These are phyloP conservation scores for Ophiocordyceps sinensis DNA, from an alignment of 2,329 filamentous ascomycete genomes.

Conservation along the genomic window DNA sequence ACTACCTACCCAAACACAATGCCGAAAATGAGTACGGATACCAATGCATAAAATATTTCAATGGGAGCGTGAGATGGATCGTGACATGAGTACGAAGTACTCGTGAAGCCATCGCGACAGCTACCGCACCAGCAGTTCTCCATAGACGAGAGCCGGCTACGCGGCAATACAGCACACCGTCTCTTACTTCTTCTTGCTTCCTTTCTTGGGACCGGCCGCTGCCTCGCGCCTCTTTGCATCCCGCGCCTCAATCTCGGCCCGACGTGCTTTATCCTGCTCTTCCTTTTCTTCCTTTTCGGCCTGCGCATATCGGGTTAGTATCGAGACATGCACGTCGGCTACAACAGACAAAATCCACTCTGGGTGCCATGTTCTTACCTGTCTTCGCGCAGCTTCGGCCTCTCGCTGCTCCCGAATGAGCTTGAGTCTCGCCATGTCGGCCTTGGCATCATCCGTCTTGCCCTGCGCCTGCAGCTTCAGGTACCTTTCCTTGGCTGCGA, in stretches of 20 bases:
- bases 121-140: not conserved
- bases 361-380: slow-evolving; percentile 34
- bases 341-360: not conserved
- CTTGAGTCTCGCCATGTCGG: slow-evolving; percentile 71
- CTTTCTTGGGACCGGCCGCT: slow-evolving; percentile 34
- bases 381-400: slow-evolving; percentile 67
- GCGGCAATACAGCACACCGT: not conserved
- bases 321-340: not conserved
- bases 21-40: too few species aligned
- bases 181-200: slow-evolving; percentile 29
- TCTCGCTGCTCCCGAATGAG: slow-evolving; percentile 77
- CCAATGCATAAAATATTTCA: too few species aligned
- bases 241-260: slow-evolving; percentile 35
- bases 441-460: slow-evolving; percentile 91
- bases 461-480: slow-evolving; percentile 84
- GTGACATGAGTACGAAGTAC: not conserved
- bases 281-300: slow-evolving; percentile 45
- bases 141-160: not conserved
- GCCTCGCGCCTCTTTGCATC: slow-evolving; percentile 42
- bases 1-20: too few species aligned
- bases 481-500: slow-evolving; percentile 79
- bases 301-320: slow-evolving; percentile 14
- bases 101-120: not conserved
- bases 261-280: slow-evolving; percentile 32
- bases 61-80: not conserved